Percentiles rank a stretch among this genome's conserved stretches.
Conservation (phyloP, 768 basidiomycete genomes). For the Tricholoma matsutake region DNA sequence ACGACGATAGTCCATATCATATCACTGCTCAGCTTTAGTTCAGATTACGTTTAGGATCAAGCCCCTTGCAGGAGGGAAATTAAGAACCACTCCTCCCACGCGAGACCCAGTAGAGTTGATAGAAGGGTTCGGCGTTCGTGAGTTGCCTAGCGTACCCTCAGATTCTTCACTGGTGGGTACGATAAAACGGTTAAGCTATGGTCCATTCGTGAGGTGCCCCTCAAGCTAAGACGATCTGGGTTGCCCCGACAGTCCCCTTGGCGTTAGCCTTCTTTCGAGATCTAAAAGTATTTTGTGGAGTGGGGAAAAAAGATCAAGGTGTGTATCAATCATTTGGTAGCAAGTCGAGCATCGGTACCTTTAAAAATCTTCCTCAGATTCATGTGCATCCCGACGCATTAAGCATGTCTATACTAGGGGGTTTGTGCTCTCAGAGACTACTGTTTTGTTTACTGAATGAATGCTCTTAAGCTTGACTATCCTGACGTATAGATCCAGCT, state of each 20-base stretch:
- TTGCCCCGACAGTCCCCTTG: conserved; percentile 23
- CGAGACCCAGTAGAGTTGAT: conserved; percentile 2
- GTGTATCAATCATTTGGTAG: conserved; percentile 34
- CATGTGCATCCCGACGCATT: conserved; percentile 42
- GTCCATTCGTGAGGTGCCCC: conserved; percentile 29
- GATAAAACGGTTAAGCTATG: conserved; percentile 44
- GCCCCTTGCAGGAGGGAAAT: conserved; percentile 30
- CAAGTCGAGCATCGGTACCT: conserved; percentile 24
- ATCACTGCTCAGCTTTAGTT: conserved; percentile 35
- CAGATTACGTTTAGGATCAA: conserved; percentile 19
- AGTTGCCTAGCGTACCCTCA: conserved; percentile 36
- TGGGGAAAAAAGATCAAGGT: conserved; percentile 33
- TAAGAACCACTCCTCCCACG: conserved; percentile 26
- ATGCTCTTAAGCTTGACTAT: conserved; percentile 39
- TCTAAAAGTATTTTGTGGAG: conserved; percentile 33
- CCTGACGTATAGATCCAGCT: conserved; percentile 47
- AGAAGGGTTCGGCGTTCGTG: conserved; percentile 22
- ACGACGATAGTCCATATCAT: conserved; percentile 39
- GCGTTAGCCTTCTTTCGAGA: conserved; percentile 40
- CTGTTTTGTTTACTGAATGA: not conserved
- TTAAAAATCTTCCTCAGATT: conserved; percentile 33
- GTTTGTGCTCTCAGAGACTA: conserved; percentile 28
- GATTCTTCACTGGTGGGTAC: conserved; percentile 48
- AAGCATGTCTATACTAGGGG: conserved; percentile 44
- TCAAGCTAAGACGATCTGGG: conserved; percentile 15